A percentile compares a stretch with the other conserved stretches of the same genome.
Evolutionary conservation across 2,329 filamentous ascomycete genomes (phyloP).

Genomic region (Colletotrichum sp.): DNA sequence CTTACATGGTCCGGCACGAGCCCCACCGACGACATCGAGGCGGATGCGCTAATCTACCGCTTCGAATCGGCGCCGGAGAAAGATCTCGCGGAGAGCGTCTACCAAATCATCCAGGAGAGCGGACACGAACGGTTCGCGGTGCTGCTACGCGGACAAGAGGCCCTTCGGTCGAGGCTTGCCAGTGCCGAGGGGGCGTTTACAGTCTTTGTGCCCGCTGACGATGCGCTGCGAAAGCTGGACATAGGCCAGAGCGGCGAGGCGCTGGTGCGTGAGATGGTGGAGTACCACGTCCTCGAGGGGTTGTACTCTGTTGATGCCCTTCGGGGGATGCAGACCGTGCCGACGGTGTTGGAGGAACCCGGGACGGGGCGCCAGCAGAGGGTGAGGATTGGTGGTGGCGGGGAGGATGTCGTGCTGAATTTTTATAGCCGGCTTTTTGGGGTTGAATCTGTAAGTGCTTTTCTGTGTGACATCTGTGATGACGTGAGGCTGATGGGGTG

Average conservation of each 20-base stretch:
- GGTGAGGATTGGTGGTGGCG: background rate
- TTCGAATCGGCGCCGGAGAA: background rate
- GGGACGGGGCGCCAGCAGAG: background rate
- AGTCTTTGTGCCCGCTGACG: background rate
- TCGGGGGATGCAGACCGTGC: background rate
- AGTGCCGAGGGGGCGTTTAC: background rate
- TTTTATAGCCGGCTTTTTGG: background rate
- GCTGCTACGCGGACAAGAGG: background rate
- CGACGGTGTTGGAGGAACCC: background rate
- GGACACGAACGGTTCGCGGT: background rate
- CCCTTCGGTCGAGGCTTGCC: background rate
- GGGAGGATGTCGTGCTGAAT: background rate
- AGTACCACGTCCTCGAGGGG: constrained; percentile 6
- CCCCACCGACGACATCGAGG: background rate
- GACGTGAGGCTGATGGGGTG: background rate
- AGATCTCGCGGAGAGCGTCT: background rate
- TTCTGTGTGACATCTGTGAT: background rate
- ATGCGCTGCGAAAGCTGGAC: background rate
- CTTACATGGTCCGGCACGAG: background rate
- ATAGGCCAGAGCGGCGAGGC: background rate
- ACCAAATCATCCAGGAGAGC: background rate
- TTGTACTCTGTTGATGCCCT: background rate
- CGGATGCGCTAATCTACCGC: background rate
- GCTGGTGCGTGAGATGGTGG: constrained; percentile 47
- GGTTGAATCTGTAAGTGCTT: background rate